Conservation (phyloP, 2,329 filamentous ascomycete genomes). For the Ambrosiella beaveri region DNA sequence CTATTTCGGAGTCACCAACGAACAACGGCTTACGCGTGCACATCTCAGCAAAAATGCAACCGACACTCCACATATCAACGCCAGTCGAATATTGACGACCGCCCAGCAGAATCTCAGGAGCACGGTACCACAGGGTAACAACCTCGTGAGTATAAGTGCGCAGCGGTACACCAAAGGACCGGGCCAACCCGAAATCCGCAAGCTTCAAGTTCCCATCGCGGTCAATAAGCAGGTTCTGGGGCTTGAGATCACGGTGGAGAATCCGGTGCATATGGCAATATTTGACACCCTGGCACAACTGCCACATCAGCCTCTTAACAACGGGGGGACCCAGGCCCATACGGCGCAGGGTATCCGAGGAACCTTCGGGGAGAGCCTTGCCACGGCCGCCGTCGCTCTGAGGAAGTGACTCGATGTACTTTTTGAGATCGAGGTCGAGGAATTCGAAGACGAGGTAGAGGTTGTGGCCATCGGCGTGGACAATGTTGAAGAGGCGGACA, state of each 20-base stretch:
- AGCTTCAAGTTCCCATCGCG: constrained; percentile 77
- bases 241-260: constrained; percentile 76
- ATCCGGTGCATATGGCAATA: constrained; percentile 84
- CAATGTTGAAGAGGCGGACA: constrained; percentile 74
- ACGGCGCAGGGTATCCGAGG: constrained; percentile 42
- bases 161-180: constrained; percentile 79
- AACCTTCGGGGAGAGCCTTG: constrained; percentile 67
- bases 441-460: constrained; percentile 88
- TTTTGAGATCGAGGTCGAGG: constrained; percentile 81
- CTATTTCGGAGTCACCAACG: constrained; percentile 61
- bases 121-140: constrained; percentile 83
- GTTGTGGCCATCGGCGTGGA: constrained; percentile 88
- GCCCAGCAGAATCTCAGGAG: constrained; percentile 78
- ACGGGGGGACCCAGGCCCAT: constrained; percentile 62
- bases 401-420: constrained; percentile 86
- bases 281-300: constrained; percentile 65
- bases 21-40: constrained; percentile 85
- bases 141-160: constrained; percentile 91
- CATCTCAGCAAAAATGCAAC: constrained; percentile 94
- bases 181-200: constrained; percentile 75
- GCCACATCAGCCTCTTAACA: constrained; percentile 85
- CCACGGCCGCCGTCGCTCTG: constrained; percentile 71
- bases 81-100: constrained; percentile 86
- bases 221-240: constrained; percentile 77
- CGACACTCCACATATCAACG: constrained; percentile 91